phyloP scores from a whole-genome alignment of 768 basidiomycete genomes.

The Trichaptum fuscoviolaceum region DNA sequence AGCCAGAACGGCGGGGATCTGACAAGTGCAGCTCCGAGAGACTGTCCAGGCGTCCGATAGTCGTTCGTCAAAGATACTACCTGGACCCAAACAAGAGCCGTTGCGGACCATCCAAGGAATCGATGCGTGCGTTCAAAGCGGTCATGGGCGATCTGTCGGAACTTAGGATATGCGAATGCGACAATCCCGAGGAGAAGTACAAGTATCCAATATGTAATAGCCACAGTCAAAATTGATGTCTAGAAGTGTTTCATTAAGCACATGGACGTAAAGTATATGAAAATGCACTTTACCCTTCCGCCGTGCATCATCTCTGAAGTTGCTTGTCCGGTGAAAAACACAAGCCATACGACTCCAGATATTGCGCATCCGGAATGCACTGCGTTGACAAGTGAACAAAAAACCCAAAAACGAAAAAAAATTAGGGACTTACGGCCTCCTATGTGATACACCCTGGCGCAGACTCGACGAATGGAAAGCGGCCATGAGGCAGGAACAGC shows the following conservation, averaged over 20 bases:
- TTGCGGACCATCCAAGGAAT: slow-evolving; percentile 51
- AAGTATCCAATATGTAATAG: slow-evolving; percentile 47
- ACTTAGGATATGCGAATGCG: slow-evolving; percentile 43
- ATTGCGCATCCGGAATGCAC: slow-evolving; percentile 55
- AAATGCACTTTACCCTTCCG: slow-evolving; percentile 26
- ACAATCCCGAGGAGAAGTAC: slow-evolving; percentile 43
- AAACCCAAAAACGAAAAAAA: not conserved
- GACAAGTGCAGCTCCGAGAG: slow-evolving; percentile 39
- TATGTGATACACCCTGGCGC: slow-evolving; percentile 54
- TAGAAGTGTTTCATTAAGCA: slow-evolving; percentile 22
- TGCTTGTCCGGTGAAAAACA: slow-evolving; percentile 43
- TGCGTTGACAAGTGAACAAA: slow-evolving; percentile 1
- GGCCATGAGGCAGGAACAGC: slow-evolving; percentile 52
- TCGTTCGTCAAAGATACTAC: slow-evolving; percentile 50
- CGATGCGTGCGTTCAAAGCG: slow-evolving; percentile 52
- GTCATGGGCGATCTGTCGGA: slow-evolving; percentile 44
- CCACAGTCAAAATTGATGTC: slow-evolving; percentile 44
- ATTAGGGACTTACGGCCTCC: slow-evolving; percentile 35
- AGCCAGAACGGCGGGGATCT: slow-evolving; percentile 51
- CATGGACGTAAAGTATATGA: slow-evolving; percentile 17
- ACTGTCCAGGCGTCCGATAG: slow-evolving; percentile 32
- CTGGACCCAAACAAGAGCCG: slow-evolving; percentile 50
- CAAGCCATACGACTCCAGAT: slow-evolving; percentile 49
- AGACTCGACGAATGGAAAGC: slow-evolving; percentile 44
- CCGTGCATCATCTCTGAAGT: slow-evolving; percentile 41